Evolutionary conservation across 2,329 filamentous ascomycete genomes (phyloP).

Genomic region (Monilinia polystroma): DNA sequence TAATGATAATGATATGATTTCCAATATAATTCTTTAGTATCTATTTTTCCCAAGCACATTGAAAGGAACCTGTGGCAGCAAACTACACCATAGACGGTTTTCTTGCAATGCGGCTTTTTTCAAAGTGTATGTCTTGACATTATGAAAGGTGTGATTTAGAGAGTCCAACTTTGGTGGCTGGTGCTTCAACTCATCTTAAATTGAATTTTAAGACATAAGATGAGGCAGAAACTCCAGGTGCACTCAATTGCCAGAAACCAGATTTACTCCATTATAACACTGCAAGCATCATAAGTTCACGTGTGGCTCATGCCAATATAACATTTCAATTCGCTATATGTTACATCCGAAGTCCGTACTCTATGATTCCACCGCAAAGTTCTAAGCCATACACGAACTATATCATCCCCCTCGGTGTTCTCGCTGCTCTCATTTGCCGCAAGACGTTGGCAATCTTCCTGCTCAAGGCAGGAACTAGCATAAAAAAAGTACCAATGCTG

Average conservation of each 20-base stretch:
- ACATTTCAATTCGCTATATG: not conserved
- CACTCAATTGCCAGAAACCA: too few relatives aligned
- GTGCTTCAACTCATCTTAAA: too few relatives aligned
- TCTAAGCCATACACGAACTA: not conserved
- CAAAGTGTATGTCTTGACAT: too few relatives aligned
- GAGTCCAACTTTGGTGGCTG: too few relatives aligned
- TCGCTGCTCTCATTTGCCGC: conserved; percentile 6
- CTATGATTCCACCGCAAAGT: not conserved
- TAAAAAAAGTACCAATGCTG: conserved; percentile 29
- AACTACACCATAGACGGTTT: too few relatives aligned
- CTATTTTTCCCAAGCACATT: too few relatives aligned
- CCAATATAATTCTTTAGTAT: too few relatives aligned
- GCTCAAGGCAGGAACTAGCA: conserved; percentile 28
- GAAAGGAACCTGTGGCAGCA: too few relatives aligned
- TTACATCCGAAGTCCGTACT: not conserved
- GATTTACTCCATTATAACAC: not conserved
- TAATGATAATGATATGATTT: conserved; percentile 10
- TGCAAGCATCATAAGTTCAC: not conserved
- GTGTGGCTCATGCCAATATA: not conserved
- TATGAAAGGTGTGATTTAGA: too few relatives aligned
- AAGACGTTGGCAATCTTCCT: conserved; percentile 1
- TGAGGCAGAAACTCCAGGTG: too few relatives aligned
- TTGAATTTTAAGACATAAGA: too few relatives aligned
- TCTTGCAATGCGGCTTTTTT: too few relatives aligned
- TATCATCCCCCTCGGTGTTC: conserved; percentile 10